Evolutionary conservation across 805 yeast genomes (phyloP), one percentile per base, ranked within the genome.

Genomic region (Ogataea trehalophila): DNA sequence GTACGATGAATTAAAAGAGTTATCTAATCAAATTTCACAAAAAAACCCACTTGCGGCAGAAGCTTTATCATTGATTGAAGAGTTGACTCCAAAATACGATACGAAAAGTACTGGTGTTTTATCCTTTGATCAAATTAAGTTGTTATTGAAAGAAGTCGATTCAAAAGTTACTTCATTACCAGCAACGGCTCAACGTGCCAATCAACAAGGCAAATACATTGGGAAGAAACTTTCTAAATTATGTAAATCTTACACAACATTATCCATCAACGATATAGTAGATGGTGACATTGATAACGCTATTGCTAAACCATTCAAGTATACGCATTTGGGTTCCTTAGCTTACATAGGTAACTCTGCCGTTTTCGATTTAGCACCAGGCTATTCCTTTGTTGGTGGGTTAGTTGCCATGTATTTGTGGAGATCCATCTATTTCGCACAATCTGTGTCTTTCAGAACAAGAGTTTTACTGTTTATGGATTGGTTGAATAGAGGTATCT

Each of bases 311-410:
- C 85, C 88, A 15, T 83, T 83, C 72, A 71, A 66, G 49, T 83
- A 82, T 65, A 75, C 71, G 42, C 87, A 83, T 60, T 66, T 82
- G 54, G 88, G 88, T 8, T 79, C 84, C 7, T 67, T 83, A 54
- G 87, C 87, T 4, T 83, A 83, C 53, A 74, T 83, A 49, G 85
- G 87, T 51, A 82, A 81, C 60, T 80, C 83, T 43, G 88, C 88
- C 2, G 86, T 81, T 26, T 81, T 82, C 60, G 88, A 82, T 60
- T 60, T 79, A 47, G 74, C 79, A n/a, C 80, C 81, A 33, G 79
- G 79, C 17, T 77, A 77, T 56, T 71, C 82, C 33, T 74, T 79
- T 50, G 79, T 81, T 50, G 85, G 87, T 49, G 88, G 87, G 2
- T 62, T 82, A 43, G 62, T 81, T 37, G 87, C 87, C n/a, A 79